These are phyloP conservation scores for Plenodomus biglobosus DNA, from an alignment of 2,329 filamentous ascomycete genomes.

Conservation along the genomic window DNA sequence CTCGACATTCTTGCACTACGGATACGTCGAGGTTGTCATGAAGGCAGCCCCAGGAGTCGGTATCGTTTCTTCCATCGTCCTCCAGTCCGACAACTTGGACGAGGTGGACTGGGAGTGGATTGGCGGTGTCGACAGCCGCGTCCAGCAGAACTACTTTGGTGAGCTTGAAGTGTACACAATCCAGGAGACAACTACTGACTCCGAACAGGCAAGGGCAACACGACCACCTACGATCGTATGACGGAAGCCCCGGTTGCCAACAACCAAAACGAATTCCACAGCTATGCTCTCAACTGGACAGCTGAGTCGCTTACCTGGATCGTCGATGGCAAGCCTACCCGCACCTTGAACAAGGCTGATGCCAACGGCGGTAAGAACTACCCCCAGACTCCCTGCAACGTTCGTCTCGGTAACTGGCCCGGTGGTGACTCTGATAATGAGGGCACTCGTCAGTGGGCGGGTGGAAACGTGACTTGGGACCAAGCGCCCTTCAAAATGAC, in stretches of 20 bases:
- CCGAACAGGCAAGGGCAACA: conserved; percentile 62
- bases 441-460: conserved; percentile 70
- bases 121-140: conserved; percentile 64
- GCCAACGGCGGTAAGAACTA: conserved; percentile 61
- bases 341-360: conserved; percentile 63
- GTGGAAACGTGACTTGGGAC: conserved; percentile 56
- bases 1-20: conserved; percentile 85
- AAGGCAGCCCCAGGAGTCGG: conserved; percentile 74
- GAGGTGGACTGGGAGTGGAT: conserved; percentile 87
- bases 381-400: conserved; percentile 75
- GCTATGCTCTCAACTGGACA: conserved; percentile 74
- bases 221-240: conserved; percentile 69
- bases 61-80: conserved; percentile 78
- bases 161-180: conserved; percentile 48
- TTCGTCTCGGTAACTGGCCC: conserved; percentile 51
- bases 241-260: conserved; percentile 59
- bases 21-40: conserved; percentile 74
- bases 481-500: conserved; percentile 56
- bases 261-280: conserved; percentile 63
- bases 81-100: conserved; percentile 80
- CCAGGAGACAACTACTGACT: background rate
- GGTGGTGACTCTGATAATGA: conserved; percentile 52
- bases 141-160: conserved; percentile 75
- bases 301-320: conserved; percentile 66
- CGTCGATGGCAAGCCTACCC: conserved; percentile 67